Evolutionary conservation across 169 alveolate species (phyloP).

Genomic region (Eimeria necatrix): DNA sequence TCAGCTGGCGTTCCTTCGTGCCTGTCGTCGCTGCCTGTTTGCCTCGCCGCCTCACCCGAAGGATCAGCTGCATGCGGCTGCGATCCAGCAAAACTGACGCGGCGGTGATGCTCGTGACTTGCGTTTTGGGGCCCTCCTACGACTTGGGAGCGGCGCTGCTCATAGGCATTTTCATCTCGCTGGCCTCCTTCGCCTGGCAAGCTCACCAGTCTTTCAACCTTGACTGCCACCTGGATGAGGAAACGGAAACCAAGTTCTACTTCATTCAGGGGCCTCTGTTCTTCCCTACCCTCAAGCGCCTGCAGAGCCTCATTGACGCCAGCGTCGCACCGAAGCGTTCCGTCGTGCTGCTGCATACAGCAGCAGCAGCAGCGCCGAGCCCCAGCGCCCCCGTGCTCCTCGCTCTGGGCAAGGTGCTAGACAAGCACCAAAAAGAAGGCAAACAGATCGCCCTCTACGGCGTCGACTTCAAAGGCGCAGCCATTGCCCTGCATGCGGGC

Average conservation of each 20-base stretch:
- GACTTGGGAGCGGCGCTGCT: constrained; percentile 65
- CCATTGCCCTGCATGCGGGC: constrained; percentile 15
- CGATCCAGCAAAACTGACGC: constrained; percentile 53
- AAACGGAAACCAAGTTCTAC: constrained; percentile 27
- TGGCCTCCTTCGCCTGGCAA: constrained; percentile 59
- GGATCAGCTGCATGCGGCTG: constrained; percentile 26
- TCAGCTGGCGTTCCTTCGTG: constrained; percentile 39
- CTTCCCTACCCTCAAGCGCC: constrained; percentile 19
- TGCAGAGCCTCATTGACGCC: neutral
- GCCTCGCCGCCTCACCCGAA: constrained; percentile 18
- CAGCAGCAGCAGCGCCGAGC: constrained; percentile 26
- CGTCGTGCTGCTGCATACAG: constrained; percentile 40
- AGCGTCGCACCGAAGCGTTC: constrained; percentile 1
- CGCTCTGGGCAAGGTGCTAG: neutral
- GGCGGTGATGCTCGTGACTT: constrained; percentile 43
- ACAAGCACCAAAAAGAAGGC: neutral
- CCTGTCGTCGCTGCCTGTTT: constrained; percentile 45
- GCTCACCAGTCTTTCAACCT: neutral
- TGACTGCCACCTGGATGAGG: neutral
- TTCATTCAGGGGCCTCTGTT: constrained; percentile 61
- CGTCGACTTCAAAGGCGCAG: neutral
- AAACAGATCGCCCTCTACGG: constrained; percentile 1
- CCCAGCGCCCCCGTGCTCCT: neutral
- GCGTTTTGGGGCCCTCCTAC: neutral
- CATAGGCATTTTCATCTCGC: constrained; percentile 41